Percentiles rank a stretch among this genome's conserved stretches.
Conservation (phyloP, 805 yeast species). For the Starmera dryadoides region DNA sequence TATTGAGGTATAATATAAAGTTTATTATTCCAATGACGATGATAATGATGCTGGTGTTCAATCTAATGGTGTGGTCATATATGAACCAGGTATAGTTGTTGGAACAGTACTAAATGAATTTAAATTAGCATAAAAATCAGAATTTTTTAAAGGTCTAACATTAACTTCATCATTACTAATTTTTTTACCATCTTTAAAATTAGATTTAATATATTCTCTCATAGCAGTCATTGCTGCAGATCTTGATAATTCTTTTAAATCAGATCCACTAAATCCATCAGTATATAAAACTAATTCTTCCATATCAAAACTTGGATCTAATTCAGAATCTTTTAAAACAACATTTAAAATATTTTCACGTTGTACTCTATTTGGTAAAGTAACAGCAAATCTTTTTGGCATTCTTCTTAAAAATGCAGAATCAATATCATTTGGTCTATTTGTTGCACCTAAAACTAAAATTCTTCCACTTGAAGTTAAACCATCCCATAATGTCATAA, state of each 20-base stretch:
- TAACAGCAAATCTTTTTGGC: conserved; percentile 83
- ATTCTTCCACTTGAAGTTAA: conserved; percentile 69
- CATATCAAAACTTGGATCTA: conserved; percentile 56
- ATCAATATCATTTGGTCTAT: conserved; percentile 87
- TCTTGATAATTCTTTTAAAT: conserved; percentile 82
- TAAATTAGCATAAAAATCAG: conserved; percentile 39
- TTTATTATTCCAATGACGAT: background rate
- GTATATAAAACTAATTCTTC: conserved; percentile 55
- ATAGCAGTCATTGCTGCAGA: conserved; percentile 90
- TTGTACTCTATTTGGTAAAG: conserved; percentile 62
- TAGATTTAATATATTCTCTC: conserved; percentile 69
- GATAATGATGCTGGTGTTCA: background rate
- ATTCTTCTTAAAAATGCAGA: conserved; percentile 86
- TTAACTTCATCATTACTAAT: conserved; percentile 29
- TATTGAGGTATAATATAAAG: background rate
- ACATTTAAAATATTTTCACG: conserved; percentile 65
- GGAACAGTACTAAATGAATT: background rate
- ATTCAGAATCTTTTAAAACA: conserved; percentile 54
- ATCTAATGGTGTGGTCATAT: background rate
- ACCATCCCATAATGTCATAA: conserved; percentile 98
- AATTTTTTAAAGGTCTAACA: conserved; percentile 53
- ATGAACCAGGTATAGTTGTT: background rate
- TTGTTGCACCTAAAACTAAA: conserved; percentile 90
- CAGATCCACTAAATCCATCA: conserved; percentile 82
- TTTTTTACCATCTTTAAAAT: conserved; percentile 27